Evolutionary conservation across 31 red algal genomes (phyloP).

Genomic region (Porphyra umbilicalis): DNA sequence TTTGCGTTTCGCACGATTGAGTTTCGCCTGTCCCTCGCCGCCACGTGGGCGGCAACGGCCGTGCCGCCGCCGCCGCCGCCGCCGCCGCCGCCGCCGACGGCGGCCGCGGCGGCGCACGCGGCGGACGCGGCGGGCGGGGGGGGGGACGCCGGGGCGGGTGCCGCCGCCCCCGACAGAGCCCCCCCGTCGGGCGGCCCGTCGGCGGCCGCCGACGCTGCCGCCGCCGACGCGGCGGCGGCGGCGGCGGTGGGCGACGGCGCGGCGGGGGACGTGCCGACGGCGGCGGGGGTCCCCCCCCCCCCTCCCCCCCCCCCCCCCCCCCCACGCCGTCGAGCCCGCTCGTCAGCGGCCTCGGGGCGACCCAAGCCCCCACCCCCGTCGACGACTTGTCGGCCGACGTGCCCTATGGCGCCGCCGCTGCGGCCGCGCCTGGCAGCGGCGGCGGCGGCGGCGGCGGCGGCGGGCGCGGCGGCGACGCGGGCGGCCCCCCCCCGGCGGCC

Average conservation of each 20-base stretch:
- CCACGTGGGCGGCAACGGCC: constrained; percentile 8
- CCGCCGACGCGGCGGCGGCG: not conserved
- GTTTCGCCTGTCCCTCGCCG: constrained; percentile 45
- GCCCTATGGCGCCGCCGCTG: not conserved
- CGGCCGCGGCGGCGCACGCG: not conserved
- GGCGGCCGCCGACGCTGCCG: not conserved
- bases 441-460: not conserved
- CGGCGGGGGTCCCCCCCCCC: not conserved
- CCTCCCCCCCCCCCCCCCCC: not conserved
- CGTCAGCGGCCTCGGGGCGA: not conserved
- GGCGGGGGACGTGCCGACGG: not conserved
- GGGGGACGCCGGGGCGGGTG: not conserved
- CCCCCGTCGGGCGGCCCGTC: not conserved
- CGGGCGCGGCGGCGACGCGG: not conserved
- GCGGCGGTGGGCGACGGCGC: not conserved
- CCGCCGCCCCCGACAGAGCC: constrained; percentile 6
- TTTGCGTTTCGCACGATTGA: constrained; percentile 60
- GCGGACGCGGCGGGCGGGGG: not conserved
- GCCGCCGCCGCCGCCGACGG: not conserved
- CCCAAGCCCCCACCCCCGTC: not conserved
- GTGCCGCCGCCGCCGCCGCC: not conserved
- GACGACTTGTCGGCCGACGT: constrained; percentile 23
- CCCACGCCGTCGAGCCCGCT: not conserved
- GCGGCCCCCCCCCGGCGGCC: constrained; percentile 14
- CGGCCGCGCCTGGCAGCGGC: not conserved